A percentile compares a stretch with the other conserved stretches of the same genome.
phyloP scores from a whole-genome alignment of 2,329 filamentous ascomycete species.

The Pestalotiopsis sp. region DNA sequence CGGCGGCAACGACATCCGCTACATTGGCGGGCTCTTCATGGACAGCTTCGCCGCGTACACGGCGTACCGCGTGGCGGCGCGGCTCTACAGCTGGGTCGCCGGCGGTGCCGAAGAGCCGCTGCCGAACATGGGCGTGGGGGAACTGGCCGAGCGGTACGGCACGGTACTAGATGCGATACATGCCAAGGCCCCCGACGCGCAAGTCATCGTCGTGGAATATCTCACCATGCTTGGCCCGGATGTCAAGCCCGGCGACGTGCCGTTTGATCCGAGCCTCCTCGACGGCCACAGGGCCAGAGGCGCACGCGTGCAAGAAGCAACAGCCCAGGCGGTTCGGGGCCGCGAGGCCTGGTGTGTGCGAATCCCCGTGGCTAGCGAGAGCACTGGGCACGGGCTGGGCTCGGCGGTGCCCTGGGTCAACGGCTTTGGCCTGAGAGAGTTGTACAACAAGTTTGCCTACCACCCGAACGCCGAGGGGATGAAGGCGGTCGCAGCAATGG shows the following conservation, averaged over 20 bases:
- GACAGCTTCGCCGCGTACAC: conserved; percentile 10
- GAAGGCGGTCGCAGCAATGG: conserved; percentile 28
- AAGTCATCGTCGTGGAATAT: conserved; percentile 44
- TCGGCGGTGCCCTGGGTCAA: conserved; percentile 31
- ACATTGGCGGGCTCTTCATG: conserved; percentile 35
- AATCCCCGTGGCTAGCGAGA: conserved; percentile 26
- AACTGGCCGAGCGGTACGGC: conserved; percentile 27
- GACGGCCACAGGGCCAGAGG: conserved; percentile 27
- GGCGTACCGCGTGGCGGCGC: background rate
- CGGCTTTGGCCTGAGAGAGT: conserved; percentile 25
- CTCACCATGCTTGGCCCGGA: conserved; percentile 34
- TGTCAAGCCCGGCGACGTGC: conserved; percentile 26
- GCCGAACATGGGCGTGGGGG: conserved; percentile 20
- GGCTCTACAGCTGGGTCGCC: conserved; percentile 1
- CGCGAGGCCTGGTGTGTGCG: conserved; percentile 29
- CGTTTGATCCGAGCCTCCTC: conserved; percentile 27
- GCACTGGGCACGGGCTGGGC: conserved; percentile 30
- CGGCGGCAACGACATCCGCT: conserved; percentile 42
- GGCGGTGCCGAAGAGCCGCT: background rate
- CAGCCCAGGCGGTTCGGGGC: conserved; percentile 22
- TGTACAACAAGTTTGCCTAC: conserved; percentile 23
- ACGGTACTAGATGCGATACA: conserved; percentile 26
- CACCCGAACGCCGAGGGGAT: conserved; percentile 33
- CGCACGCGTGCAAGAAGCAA: conserved; percentile 26
- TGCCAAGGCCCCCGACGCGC: conserved; percentile 41